Conservation (phyloP, 208 protist genomes). For the Trypanosoma grayi region DNA sequence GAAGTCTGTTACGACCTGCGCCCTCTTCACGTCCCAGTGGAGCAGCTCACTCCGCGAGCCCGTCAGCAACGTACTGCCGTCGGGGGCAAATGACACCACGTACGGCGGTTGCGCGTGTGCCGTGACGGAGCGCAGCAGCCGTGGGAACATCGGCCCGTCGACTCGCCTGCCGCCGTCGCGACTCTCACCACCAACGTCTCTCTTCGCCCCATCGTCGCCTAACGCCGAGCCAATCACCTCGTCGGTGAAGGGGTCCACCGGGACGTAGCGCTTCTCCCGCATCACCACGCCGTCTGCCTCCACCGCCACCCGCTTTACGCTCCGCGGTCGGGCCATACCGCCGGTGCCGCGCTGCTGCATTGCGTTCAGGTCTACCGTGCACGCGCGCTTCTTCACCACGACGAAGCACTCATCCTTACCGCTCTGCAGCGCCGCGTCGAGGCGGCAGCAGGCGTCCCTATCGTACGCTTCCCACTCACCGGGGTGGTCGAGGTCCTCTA, state of each 20-base stretch:
- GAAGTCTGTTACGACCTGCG: constrained; percentile 17
- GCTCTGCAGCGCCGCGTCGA: constrained; percentile 56
- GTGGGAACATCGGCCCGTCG: constrained; percentile 1
- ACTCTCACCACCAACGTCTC: neutral
- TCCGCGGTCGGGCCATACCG: constrained; percentile 27
- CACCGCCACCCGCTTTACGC: constrained; percentile 44
- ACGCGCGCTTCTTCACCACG: constrained; percentile 52
- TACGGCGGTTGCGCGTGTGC: constrained; percentile 1
- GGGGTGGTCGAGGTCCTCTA: constrained; percentile 50
- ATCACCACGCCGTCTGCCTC: constrained; percentile 29
- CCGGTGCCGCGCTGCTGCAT: constrained; percentile 48
- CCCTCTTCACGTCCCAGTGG: constrained; percentile 31
- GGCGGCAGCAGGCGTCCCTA: constrained; percentile 38
- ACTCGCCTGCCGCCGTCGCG: constrained; percentile 16
- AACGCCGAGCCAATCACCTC: constrained; percentile 8
- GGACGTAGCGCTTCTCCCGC: constrained; percentile 15
- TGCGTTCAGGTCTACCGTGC: constrained; percentile 51
- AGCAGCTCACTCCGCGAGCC: constrained; percentile 15
- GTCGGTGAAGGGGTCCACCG: constrained; percentile 44
- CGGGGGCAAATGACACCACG: constrained; percentile 12
- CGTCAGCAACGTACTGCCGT: constrained; percentile 19
- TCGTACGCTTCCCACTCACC: constrained; percentile 65
- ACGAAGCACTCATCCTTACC: constrained; percentile 38
- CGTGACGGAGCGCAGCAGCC: constrained; percentile 13
- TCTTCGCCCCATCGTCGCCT: neutral